Percentiles rank a stretch among this genome's conserved stretches.
phyloP scores from a whole-genome alignment of 1,139 yeast species.

The Yamadazyma triangularis region DNA sequence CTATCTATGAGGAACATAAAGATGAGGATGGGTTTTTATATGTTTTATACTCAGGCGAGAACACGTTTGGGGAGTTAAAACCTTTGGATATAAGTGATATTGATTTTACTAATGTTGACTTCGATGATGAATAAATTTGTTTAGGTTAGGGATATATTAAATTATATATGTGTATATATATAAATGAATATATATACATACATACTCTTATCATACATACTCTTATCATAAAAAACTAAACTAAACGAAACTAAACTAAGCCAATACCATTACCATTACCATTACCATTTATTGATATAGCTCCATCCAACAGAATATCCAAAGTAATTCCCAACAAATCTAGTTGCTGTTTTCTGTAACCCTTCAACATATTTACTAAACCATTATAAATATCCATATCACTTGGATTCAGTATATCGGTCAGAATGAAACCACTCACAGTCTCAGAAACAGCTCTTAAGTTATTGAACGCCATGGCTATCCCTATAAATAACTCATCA shows the following conservation, averaged over 20 bases:
- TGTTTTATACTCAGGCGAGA: slow-evolving; percentile 86
- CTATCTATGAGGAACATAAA: slow-evolving; percentile 92
- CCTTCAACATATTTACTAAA: slow-evolving; percentile 4
- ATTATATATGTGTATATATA: too few species aligned
- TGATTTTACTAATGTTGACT: slow-evolving; percentile 8
- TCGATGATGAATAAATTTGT: slow-evolving; percentile 1
- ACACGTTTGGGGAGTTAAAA: slow-evolving; percentile 61
- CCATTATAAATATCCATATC: slow-evolving; percentile 6
- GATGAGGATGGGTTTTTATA: slow-evolving; percentile 97
- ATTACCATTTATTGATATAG: background rate
- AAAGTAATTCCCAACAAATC: slow-evolving; percentile 6
- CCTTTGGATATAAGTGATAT: slow-evolving; percentile 13
- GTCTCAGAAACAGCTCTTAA: slow-evolving; percentile 5
- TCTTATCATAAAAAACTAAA: too few species aligned
- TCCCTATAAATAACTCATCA: slow-evolving; percentile 8
- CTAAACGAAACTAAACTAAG: too few species aligned
- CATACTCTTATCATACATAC: too few species aligned
- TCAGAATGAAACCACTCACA: slow-evolving; percentile 5
- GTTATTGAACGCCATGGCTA: slow-evolving; percentile 7
- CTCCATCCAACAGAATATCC: slow-evolving; percentile 9
- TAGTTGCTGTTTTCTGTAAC: slow-evolving; percentile 7
- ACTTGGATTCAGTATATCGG: slow-evolving; percentile 2
- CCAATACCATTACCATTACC: too few species aligned
- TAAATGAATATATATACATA: too few species aligned
- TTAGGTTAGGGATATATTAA: background rate